A percentile compares a stretch with the other conserved stretches of the same genome.
Conservation (phyloP, 768 basidiomycete genomes). For the Agaricus subrufescens region DNA sequence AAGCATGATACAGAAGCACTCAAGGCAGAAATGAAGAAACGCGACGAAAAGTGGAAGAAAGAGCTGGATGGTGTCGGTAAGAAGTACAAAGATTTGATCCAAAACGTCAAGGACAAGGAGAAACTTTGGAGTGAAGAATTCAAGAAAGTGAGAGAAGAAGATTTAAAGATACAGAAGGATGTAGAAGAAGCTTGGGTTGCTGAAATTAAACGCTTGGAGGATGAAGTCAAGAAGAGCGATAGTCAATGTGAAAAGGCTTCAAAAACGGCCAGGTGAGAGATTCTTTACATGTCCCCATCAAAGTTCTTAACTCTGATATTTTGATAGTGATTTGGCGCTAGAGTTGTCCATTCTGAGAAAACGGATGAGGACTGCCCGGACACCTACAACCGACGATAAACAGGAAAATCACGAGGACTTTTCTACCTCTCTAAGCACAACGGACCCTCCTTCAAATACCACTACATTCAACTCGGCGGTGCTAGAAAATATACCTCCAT, state of each 20-base stretch:
- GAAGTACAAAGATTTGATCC: constrained; percentile 63
- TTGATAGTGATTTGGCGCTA: constrained; percentile 41
- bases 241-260: constrained; percentile 53
- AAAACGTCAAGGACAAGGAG: constrained; percentile 56
- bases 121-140: constrained; percentile 37
- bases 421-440: neutral
- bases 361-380: constrained; percentile 41
- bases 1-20: constrained; percentile 69
- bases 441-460: neutral
- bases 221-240: constrained; percentile 47
- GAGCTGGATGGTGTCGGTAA: constrained; percentile 67
- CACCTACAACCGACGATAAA: neutral
- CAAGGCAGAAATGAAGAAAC: constrained; percentile 66
- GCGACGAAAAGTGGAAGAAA: constrained; percentile 62
- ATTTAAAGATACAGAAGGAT: constrained; percentile 44
- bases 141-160: constrained; percentile 45
- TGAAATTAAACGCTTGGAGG: constrained; percentile 51
- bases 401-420: neutral
- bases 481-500: constrained; percentile 1
- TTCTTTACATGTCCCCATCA: constrained; percentile 4
- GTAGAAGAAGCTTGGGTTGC: constrained; percentile 58
- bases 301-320: too few relatives aligned
- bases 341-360: constrained; percentile 69
- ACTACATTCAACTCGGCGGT: neutral
- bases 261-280: constrained; percentile 58